phyloP scores from a whole-genome alignment of 2,329 filamentous ascomycete species.

The Xylogone sp. region DNA sequence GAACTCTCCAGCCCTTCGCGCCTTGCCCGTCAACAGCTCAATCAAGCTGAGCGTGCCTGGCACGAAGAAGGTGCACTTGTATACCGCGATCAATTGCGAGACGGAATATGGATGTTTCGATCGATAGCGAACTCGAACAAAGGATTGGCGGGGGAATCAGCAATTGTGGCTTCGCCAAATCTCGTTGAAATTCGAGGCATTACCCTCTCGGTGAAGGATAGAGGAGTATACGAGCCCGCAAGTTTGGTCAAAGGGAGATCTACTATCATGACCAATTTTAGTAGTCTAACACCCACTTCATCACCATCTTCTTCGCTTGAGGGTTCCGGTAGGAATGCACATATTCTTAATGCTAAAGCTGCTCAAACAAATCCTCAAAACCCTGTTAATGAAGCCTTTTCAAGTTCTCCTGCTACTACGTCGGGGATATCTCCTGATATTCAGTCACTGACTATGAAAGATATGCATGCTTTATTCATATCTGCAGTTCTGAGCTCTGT shows the following conservation, averaged over 20 bases:
- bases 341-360: constrained; percentile 22
- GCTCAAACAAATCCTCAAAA: constrained; percentile 17
- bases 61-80: constrained; percentile 24
- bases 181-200: constrained; percentile 16
- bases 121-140: constrained; percentile 7
- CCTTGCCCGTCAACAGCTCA: constrained; percentile 19
- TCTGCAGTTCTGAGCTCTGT: constrained; percentile 28
- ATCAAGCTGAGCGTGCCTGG: constrained; percentile 23
- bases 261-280: constrained; percentile 11
- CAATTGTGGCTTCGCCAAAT: constrained; percentile 3
- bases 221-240: constrained; percentile 25
- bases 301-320: constrained; percentile 25
- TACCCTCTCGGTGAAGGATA: constrained; percentile 17
- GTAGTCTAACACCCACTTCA: constrained; percentile 19
- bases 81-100: constrained; percentile 20
- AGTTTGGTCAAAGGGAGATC: constrained; percentile 20
- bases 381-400: constrained; percentile 16
- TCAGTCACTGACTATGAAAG: constrained; percentile 15
- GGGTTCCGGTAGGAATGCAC: constrained; percentile 19
- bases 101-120: constrained; percentile 27
- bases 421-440: constrained; percentile 10
- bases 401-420: constrained; percentile 20
- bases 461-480: constrained; percentile 29
- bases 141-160: constrained; percentile 3
- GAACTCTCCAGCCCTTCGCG: constrained; percentile 16